Percentiles rank a stretch among this genome's conserved stretches.
phyloP scores from a whole-genome alignment of 2,329 filamentous ascomycete species.

The Penicillium italicum region DNA sequence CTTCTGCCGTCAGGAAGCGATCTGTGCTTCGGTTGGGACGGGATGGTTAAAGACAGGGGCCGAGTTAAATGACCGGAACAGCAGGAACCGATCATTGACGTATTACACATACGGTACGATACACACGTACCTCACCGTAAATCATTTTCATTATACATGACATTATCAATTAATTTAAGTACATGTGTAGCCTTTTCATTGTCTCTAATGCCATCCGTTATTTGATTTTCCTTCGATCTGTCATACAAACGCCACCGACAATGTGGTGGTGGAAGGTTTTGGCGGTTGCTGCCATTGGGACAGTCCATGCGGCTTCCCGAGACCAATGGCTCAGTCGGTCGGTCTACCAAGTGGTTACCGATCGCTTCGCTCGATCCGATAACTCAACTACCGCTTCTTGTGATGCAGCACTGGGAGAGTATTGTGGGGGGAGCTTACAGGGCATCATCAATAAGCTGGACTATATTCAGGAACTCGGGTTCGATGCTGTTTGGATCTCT shows the following conservation, averaged over 20 bases:
- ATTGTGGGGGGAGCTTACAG: constrained; percentile 50
- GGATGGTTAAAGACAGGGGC: too few species aligned
- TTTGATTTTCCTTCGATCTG: not conserved
- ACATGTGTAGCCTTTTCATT: not conserved
- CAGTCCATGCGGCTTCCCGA: constrained; percentile 24
- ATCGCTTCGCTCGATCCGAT: constrained; percentile 43
- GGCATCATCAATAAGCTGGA: constrained; percentile 47
- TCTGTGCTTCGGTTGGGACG: too few species aligned
- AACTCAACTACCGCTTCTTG: constrained; percentile 34
- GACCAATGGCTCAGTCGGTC: constrained; percentile 40
- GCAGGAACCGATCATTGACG: not conserved
- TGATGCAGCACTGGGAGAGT: constrained; percentile 26
- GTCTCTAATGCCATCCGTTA: not conserved
- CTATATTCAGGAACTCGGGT: constrained; percentile 49
- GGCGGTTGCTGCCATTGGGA: constrained; percentile 4
- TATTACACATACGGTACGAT: not conserved
- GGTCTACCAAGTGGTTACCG: constrained; percentile 45
- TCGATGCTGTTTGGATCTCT: constrained; percentile 50
- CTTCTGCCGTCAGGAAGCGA: not conserved
- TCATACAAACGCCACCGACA: constrained; percentile 10
- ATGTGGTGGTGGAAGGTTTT: constrained; percentile 10
- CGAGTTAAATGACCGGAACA: not conserved
- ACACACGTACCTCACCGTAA: not conserved
- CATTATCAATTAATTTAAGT: constrained; percentile 1
- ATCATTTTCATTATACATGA: not conserved